Evolutionary conservation across 257 asterid species (phyloP), one percentile per base, ranked within the genome.

Genomic region (Jaltomata sinuosa): DNA sequence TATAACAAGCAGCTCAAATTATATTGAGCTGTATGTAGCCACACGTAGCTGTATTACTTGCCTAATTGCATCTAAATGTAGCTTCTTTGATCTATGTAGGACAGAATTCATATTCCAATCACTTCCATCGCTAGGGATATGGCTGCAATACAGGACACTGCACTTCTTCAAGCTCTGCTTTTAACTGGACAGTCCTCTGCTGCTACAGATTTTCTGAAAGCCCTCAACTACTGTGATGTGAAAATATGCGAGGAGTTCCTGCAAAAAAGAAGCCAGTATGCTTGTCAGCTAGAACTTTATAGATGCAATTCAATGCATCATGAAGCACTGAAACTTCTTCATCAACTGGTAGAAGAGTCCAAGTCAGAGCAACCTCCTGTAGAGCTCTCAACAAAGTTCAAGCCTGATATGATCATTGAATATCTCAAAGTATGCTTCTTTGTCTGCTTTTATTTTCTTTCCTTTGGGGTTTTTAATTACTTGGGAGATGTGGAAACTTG

Each of bases 71-170:
- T 76, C 81, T 76, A 45, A 47, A 47, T 65, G 47, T 84, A 47
- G 36, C 27, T 55, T 68, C 81, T 68, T 40, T 88, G 42, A 19
- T 81, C 77, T 68, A 83, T 83, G 59, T 80, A 97, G 99, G 98
- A 93, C 61, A 93, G 97, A 85, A 82, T 87, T 85, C 88, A 84
- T 84, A 68, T 84, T 72, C 87, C 95, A 54, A 89, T 94, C 89
- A 93, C 97, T 88, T 97, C 99, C 83, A 91, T 92, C 87, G 98
- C 99, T 49, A 92, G 99, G 92, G 99, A 93, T 86, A 90, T 92
- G 92, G 99, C 99, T 61, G 93, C 99, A 55, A 91, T 92, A 79
- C 93, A 95, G 84, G 99, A 97, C 89, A 97, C 99, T 6, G 98
- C 95, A 36, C 88, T 95, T 82, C 94, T 97, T 78, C 98, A 97